These are phyloP conservation scores for Verticillium klebahnii DNA, from an alignment of 2,329 filamentous ascomycete species.

Conservation along the genomic window DNA sequence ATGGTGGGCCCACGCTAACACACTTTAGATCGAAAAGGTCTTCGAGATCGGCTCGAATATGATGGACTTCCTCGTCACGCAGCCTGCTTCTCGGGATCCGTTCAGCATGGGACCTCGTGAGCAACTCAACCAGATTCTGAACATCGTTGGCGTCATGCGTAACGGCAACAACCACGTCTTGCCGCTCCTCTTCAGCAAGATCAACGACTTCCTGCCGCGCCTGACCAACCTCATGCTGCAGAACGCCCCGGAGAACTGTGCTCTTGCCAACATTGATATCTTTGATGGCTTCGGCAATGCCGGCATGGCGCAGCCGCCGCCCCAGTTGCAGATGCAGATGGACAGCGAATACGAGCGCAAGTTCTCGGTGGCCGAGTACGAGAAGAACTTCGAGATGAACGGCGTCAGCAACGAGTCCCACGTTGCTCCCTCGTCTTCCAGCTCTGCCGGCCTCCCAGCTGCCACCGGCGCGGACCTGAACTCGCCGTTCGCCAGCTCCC, in stretches of 20 bases:
- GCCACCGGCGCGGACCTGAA: constrained; percentile 34
- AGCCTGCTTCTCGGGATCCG: constrained; percentile 53
- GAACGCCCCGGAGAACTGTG: constrained; percentile 50
- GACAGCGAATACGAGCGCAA: constrained; percentile 45
- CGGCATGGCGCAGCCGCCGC: constrained; percentile 51
- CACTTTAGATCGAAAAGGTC: constrained; percentile 66
- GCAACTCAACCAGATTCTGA: constrained; percentile 65
- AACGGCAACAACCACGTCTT: constrained; percentile 72
- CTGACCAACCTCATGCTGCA: constrained; percentile 57
- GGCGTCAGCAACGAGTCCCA: constrained; percentile 28
- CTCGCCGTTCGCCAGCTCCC: constrained; percentile 48
- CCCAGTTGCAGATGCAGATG: constrained; percentile 35
- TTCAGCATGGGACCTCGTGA: constrained; percentile 67
- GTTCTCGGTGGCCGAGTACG: constrained; percentile 37
- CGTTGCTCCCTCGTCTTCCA: constrained; percentile 17
- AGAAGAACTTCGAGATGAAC: constrained; percentile 30
- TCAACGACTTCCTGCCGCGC: constrained; percentile 65
- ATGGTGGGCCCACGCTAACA: background rate
- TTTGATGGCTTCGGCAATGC: constrained; percentile 63
- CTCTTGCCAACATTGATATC: constrained; percentile 53
- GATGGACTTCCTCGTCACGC: constrained; percentile 66
- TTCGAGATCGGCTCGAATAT: constrained; percentile 72
- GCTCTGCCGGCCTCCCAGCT: constrained; percentile 17
- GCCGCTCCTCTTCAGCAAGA: constrained; percentile 70
- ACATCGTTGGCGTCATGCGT: constrained; percentile 65